Evolutionary conservation across 2,329 filamentous ascomycete genomes (phyloP), one percentile per base, ranked within the genome.

Genomic region (Sporothrix pseudoabietina): DNA sequence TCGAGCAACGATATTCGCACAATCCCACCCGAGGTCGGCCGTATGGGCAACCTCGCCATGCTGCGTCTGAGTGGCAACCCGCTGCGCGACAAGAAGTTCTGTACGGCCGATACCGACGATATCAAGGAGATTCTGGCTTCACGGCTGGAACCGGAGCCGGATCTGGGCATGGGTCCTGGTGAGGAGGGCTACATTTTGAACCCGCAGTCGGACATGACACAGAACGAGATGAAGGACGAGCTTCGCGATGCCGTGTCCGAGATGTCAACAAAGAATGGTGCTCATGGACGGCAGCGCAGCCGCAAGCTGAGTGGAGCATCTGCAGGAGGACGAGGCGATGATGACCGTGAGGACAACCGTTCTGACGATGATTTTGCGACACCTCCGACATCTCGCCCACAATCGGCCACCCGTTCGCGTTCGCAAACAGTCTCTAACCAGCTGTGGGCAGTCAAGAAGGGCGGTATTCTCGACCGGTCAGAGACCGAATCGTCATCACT

Each of bases 21-120:
- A 14, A 81, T 99, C 8, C 92, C 96, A 41, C 87, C 93, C 0
- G 90, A 90, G 76, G 88, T 98, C 73, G 92, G 91, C 5, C 84
- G 88, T 35, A 97, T 98, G 94, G 89, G 93, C 6, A 90, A 83
- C 61, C 83, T 99, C 10, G 87, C 89, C 26, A 90, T 90, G 79
- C 87, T 98, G 57, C 89, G 91, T 4, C 85, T 99, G 44, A 90
- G 90, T 59, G 94, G 94, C n/a, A 99, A 99, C 78, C 96, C 96
- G 0, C 84, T 99, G 16, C 87, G 92, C 16, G 94, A 98, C 79
- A 94, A 92, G 79, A 97, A 94, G 79, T 94, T 96, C 77, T 85
- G 94, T 16, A 91, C 89, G 0, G 92, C 97, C 83, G 87, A 87
- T 30, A 94, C 92, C 0, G 92, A 94, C 16, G 92, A 96, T 71